Percentiles rank a stretch among this genome's conserved stretches.
phyloP scores from a whole-genome alignment of 2,329 filamentous ascomycete species.

The Cercospora zeina region DNA sequence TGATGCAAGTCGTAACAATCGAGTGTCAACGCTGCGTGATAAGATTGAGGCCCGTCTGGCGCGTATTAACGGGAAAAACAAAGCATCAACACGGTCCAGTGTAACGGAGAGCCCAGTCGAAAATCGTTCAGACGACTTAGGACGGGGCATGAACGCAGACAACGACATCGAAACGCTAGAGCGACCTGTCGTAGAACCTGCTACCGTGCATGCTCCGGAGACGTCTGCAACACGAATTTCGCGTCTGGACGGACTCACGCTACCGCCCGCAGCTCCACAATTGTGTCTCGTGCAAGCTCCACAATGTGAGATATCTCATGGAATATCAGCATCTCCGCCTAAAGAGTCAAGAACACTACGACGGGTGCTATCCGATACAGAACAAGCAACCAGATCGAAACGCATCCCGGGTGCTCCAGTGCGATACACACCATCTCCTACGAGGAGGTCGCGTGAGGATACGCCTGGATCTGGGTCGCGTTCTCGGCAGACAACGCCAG shows the following conservation, averaged over 20 bases:
- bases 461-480: constrained; percentile 14
- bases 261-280: constrained; percentile 23
- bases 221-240: constrained; percentile 22
- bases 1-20: not conserved
- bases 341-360: constrained; percentile 24
- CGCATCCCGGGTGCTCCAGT: constrained; percentile 36
- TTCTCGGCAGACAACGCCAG: constrained; percentile 1
- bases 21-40: constrained; percentile 28
- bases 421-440: constrained; percentile 34
- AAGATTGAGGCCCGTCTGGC: constrained; percentile 37
- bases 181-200: constrained; percentile 15
- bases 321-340: not conserved
- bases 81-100: constrained; percentile 12
- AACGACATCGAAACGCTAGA: constrained; percentile 11
- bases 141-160: constrained; percentile 7
- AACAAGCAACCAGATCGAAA: constrained; percentile 17
- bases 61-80: constrained; percentile 33
- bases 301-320: not conserved
- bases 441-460: constrained; percentile 23
- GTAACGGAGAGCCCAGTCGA: not conserved
- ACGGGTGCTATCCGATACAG: constrained; percentile 27
- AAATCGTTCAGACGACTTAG: not conserved
- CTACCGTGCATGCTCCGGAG: constrained; percentile 12
- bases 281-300: not conserved
- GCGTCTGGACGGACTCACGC: constrained; percentile 28